Evolutionary conservation across 1,284 basidiomycete genomes (phyloP), one percentile per base, ranked within the genome.

Genomic region (Vanrija sp.): DNA sequence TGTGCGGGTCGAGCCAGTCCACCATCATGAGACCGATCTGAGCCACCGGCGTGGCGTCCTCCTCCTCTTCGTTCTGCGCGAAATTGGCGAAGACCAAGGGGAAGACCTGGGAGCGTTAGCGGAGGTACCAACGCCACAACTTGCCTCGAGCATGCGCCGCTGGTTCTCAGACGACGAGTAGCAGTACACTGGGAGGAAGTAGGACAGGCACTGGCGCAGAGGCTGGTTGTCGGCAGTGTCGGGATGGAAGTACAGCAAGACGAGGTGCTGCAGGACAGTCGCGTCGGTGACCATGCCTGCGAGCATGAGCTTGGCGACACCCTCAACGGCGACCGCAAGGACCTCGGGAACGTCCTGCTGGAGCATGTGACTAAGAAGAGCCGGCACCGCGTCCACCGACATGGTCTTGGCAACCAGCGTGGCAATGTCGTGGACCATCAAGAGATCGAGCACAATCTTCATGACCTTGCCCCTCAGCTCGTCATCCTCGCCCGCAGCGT

Each of bases 121-220:
- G 34, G 34, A 34, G 5, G 9, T 29, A 19, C 16, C 16, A 5
- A 12, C 18, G 23, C 7, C 5, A 61, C 2, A 5, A 68, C 82
- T 57, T 54, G 91, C 91, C 63, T 85, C 82, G 65, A 86, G 86
- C 81, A 95, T 85, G 23, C 85, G 80, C 12, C 82, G 78, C 78
- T 97, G 94, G 69, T 97, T 95, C 16, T 73, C 75, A 2, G 85
- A 77, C 0, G 88, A 87, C 1, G 91, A 91, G 73, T 89, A 94
- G 73, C 90, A 91, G 72, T 91, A 98, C 0, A 93, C 86, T 0
- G 93, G 92, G 77, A 98, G 87, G 80, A 98, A 98, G 77, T 98
- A 98, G 18, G 91, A 87, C 25, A 98, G 79, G 71, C 93, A 97
- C 75, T 98, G 95, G 52, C 92, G 81, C 28, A 98, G 79, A 60